Base-by-base conservation (phyloP, 208 protist genomes). In the Acanthamoeba healyi region DNA sequence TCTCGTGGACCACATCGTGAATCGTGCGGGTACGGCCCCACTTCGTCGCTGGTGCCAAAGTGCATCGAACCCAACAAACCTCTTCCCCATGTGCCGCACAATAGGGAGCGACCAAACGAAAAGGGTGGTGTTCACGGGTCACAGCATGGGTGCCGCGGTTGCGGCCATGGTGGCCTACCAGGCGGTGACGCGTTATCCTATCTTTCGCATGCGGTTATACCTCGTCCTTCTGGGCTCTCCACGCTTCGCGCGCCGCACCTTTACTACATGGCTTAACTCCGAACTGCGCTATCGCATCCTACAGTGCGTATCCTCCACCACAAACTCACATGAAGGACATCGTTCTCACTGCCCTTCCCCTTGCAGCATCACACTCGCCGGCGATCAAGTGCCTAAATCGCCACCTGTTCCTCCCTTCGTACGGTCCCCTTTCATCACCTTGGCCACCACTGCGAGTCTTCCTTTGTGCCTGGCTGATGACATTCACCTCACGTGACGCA, bases 351-450 rank as follows among this genome's bases (percentile, higher is more conserved):
- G 6, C 74, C 14, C 42, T 24, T 51, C 22, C 38, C 38, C 29
- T 58, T 0, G 4, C 29, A 86, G 77, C 12, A 86, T 86, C 77
- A 86, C 77, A 12, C 77, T 86, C n/a, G 29, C 38, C 17, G 77
- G 77, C n/a, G 77, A 86, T 40, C 77, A 86, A n/a, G 77, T 86
- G 42, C 77, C 77, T n/a, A 86, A 86, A n/a, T 86, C 77, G 0
- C 77, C 77, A 58, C 77, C 77, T 6, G 77, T 86, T 34, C 77
- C 77, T 58, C 77, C 77, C 44, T 86, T 86, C 32, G 77, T 86
- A 86, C 38, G 77, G 24, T 42, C 67, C 67, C 34, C 36, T 38
- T 29, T 72, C n/a, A 72, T 38, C 34, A 17, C 29, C n/a, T n/a
- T n/a, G n/a, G n/a, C n/a, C n/a, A n/a, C n/a, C n/a, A n/a, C n/a